Base-by-base conservation (phyloP, 2,329 filamentous ascomycete species). In the Pseudocercospora pini-densiflorae region DNA sequence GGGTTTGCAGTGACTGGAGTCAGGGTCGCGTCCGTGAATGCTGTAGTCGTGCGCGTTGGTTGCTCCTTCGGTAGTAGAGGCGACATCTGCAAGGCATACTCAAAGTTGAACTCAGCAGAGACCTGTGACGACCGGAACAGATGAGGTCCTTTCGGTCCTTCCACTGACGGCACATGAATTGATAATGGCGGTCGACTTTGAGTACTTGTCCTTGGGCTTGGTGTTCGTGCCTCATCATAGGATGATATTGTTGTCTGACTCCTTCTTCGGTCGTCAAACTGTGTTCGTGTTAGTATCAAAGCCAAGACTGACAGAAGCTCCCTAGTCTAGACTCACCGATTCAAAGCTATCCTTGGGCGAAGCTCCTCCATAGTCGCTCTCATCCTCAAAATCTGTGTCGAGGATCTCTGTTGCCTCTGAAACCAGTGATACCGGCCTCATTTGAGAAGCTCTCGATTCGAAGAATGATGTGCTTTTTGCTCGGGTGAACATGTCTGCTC, bases 211-310 rank as follows among this genome's bases (percentile, higher is more conserved):
- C 85, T 85, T 54, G 90, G 90, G 68, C 88, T 86, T 19, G 94
- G 94, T 27, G 94, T 97, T 31, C 88, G 88, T 3, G 89, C 86
- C 77, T 97, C 93, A 75, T 96, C 93, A 74, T 91, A 93, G 1
- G 92, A 94, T 6, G 93, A 97, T 43, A 95, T 84, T 1, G 94
- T 97, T 2, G 92, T 94, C 76, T 94, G 88, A 82, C 92, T 96
- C 66, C 88, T 88, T 74, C 91, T 87, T 73, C 91, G 93, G 75
- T 73, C 72, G 68, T 77, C 69, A 64, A 64, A 65, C 70, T 81
- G 54, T 72, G 67, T 45, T 7, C 59, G 69, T 64, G 74, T 70
- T 62, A 68, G 55, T 67, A 65, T 62, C 57, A 40, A 47, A 23
- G 47, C 31, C 29, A 51, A 58, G 23, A 27, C 40, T n/a, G 19